Evolutionary conservation across 2,329 filamentous ascomycete species (phyloP).

Genomic region (Curvularia hawaiiensis): DNA sequence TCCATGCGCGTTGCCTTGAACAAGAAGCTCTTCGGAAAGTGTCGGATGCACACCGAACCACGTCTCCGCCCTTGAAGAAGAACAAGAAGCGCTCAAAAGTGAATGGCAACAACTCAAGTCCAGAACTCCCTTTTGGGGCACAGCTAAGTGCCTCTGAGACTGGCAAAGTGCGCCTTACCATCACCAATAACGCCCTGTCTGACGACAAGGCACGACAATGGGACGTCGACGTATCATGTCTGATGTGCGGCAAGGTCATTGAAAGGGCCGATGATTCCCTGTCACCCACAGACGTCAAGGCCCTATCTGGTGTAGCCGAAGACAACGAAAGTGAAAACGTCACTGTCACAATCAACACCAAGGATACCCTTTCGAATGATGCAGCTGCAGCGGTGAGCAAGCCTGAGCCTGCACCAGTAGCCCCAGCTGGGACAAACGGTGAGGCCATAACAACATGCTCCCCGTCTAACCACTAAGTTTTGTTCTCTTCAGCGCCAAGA

Average conservation of each 20-base stretch:
- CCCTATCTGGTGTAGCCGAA: not conserved
- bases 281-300: not conserved
- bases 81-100: conserved; percentile 8
- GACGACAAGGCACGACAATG: conserved; percentile 10
- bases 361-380: not conserved
- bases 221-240: conserved; percentile 27
- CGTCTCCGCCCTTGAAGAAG: conserved; percentile 8
- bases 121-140: conserved; percentile 8
- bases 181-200: conserved; percentile 22
- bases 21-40: conserved; percentile 20
- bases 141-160: conserved; percentile 7
- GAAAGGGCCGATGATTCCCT: conserved; percentile 12
- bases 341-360: not conserved
- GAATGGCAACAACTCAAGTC: not conserved
- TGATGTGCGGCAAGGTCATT: conserved; percentile 25
- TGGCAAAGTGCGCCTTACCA: conserved; percentile 19
- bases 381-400: not conserved
- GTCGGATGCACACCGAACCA: conserved; percentile 5
- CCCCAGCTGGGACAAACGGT: conserved; percentile 9
- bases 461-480: conserved; percentile 11
- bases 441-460: conserved; percentile 12
- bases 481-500: conserved; percentile 5
- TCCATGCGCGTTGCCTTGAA: conserved; percentile 49
- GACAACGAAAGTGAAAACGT: conserved; percentile 4
- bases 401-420: not conserved